Conservation (phyloP, 305 asterid genomes). For the Solanum chacoense region DNA sequence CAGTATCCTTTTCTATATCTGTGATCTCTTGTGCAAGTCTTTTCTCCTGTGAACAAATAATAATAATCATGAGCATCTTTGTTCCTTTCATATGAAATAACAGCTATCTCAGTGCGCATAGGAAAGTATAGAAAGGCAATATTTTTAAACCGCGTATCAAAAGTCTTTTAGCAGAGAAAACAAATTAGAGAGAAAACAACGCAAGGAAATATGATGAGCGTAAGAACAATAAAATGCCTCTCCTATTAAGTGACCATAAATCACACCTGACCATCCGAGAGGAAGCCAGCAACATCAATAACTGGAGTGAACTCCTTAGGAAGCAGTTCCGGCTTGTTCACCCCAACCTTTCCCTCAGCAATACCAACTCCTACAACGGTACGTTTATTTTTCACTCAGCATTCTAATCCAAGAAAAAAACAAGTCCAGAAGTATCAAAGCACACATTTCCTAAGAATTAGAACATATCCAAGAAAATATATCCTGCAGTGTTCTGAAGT, state of each 20-base stretch:
- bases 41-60: conserved; percentile 44
- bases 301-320: conserved; percentile 72
- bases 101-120: not conserved
- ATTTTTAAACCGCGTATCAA: not conserved
- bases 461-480: not conserved
- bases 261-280: conserved; percentile 88
- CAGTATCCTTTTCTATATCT: conserved; percentile 72
- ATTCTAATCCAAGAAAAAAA: not conserved
- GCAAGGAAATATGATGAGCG: not conserved
- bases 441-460: not conserved
- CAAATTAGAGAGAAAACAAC: not conserved
- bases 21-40: conserved; percentile 62
- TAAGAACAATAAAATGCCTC: not conserved
- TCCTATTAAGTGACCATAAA: not conserved
- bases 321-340: conserved; percentile 87
- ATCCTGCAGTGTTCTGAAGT: not conserved
- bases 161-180: not conserved
- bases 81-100: not conserved
- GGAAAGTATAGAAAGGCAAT: not conserved
- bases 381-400: not conserved
- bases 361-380: conserved; percentile 49
- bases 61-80: not conserved
- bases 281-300: conserved; percentile 92
- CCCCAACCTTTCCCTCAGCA: conserved; percentile 76
- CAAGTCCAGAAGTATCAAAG: not conserved